Conservation (phyloP, 805 yeast species). For the Monosporozyma aquatica region DNA sequence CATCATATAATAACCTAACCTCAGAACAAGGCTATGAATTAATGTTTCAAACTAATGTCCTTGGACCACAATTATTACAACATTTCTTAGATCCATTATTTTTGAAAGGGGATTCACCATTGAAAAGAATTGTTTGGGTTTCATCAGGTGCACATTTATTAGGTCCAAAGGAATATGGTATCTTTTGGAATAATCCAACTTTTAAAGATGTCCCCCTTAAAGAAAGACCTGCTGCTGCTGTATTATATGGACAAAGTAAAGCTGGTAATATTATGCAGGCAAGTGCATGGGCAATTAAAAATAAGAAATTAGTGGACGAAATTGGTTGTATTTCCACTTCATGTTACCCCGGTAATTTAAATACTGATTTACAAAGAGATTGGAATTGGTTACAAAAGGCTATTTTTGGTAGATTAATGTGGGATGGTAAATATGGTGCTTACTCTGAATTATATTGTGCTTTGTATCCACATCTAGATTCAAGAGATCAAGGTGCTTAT, state of each 20-base stretch:
- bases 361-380: constrained; percentile 28
- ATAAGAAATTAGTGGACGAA: constrained; percentile 17
- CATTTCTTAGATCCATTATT: constrained; percentile 32
- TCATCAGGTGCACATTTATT: constrained; percentile 29
- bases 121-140: constrained; percentile 35
- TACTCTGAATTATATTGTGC: constrained; percentile 34
- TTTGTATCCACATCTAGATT: constrained; percentile 28
- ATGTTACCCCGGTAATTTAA: constrained; percentile 32
- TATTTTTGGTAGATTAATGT: constrained; percentile 8
- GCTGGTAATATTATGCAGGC: constrained; percentile 32
- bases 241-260: constrained; percentile 34
- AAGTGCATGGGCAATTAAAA: constrained; percentile 28
- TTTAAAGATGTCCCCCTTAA: constrained; percentile 14
- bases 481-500: constrained; percentile 27
- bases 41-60: constrained; percentile 32
- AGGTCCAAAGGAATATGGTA: constrained; percentile 27
- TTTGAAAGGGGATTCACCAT: constrained; percentile 24
- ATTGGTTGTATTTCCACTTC: constrained; percentile 29
- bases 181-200: constrained; percentile 27
- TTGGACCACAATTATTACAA: constrained; percentile 34
- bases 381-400: constrained; percentile 10
- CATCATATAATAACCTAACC: constrained; percentile 20
- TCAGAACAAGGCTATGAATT: constrained; percentile 32
- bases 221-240: constrained; percentile 14
- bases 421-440: constrained; percentile 28